Base-by-base conservation (phyloP, 2,329 filamentous ascomycete species). In the Nemania bipapillata region DNA sequence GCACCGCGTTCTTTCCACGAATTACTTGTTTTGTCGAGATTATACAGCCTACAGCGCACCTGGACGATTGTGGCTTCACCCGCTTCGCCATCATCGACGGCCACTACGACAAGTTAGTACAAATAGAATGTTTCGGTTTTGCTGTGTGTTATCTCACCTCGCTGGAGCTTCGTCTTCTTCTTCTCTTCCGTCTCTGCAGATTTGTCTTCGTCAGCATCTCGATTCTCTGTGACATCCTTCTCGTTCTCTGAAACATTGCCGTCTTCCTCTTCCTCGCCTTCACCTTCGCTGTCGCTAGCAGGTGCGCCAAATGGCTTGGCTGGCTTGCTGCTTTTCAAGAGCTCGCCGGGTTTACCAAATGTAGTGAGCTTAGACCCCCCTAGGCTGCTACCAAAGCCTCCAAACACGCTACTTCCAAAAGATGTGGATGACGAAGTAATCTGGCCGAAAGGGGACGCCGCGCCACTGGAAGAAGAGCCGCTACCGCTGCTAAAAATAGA, bases 1-100 rank as follows among this genome's bases (percentile, higher is more conserved):
- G 90, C 86, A 12, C 94, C 94, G 60, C 94, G 90, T 81, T 98
- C 95, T 79, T 95, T 95, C 95, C 95, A 98, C 54, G 89, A 90
- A 63, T 87, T 87, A 53, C 85, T 86, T 40, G 85, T 84, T 71
- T 88, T 88, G 72, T 91, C 89, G 75, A 96, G 91, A 66, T 91
- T 87, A 82, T 93, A 98, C 66, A 98, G 87, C 80, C 96, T 97
- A 22, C 93, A 91, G 72, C 94, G 90, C 67, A 91, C 89, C 52
- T 89, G 87, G 77, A 95, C 87, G 56, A 93, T 82, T 1, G 92
- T 95, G 22, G 85, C 85, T 79, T 98, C 95, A 56, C 89, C 89
- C 75, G 94, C 90, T 81, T 98, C 95, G 64, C 95, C 95, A 59
- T 96, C 95, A 78, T 97, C 91, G 49, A 95, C 87, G 55, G 83